These are phyloP conservation scores for Brassica carinata DNA, from an alignment of 345 rosid species.

Conservation along the genomic window DNA sequence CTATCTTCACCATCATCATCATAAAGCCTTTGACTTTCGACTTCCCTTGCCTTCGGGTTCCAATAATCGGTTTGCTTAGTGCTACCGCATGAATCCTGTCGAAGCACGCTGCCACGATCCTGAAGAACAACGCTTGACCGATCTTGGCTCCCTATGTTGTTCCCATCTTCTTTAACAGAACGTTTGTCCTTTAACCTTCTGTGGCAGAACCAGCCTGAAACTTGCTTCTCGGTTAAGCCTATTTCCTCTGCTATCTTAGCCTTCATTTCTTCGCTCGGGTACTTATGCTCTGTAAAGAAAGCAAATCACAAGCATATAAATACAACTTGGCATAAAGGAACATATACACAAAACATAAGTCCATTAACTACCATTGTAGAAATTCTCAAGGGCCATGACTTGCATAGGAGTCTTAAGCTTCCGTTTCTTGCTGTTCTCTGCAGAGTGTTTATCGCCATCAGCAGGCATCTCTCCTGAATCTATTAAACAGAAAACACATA, in stretches of 20 bases:
- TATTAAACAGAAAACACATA: conserved; percentile 36
- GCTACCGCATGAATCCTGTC: conserved; percentile 97
- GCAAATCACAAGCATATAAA: conserved; percentile 19
- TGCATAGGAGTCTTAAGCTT: conserved; percentile 76
- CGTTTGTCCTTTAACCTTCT: conserved; percentile 88
- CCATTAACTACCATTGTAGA: conserved; percentile 64
- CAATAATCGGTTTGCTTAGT: conserved; percentile 73
- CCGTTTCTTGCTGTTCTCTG: conserved; percentile 62
- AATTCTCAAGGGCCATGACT: conserved; percentile 71
- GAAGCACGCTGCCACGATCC: conserved; percentile 78
- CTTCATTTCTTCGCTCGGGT: conserved; percentile 85
- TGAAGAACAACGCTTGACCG: conserved; percentile 77
- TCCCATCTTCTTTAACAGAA: conserved; percentile 56
- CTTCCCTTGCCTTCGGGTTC: conserved; percentile 72
- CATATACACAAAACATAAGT: conserved; percentile 25
- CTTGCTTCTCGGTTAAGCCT: conserved; percentile 90
- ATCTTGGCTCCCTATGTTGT: conserved; percentile 70
- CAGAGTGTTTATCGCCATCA: conserved; percentile 62
- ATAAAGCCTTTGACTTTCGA: conserved; percentile 72
- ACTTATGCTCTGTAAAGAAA: conserved; percentile 63
- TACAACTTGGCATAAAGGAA: conserved; percentile 6
- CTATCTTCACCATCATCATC: conserved; percentile 55
- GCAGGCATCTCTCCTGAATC: conserved; percentile 64
- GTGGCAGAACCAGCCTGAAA: conserved; percentile 98
- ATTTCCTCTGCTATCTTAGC: conserved; percentile 61